Base-by-base conservation (phyloP, 2,329 filamentous ascomycete genomes). In the Scopulariopsis brevicaulis region DNA sequence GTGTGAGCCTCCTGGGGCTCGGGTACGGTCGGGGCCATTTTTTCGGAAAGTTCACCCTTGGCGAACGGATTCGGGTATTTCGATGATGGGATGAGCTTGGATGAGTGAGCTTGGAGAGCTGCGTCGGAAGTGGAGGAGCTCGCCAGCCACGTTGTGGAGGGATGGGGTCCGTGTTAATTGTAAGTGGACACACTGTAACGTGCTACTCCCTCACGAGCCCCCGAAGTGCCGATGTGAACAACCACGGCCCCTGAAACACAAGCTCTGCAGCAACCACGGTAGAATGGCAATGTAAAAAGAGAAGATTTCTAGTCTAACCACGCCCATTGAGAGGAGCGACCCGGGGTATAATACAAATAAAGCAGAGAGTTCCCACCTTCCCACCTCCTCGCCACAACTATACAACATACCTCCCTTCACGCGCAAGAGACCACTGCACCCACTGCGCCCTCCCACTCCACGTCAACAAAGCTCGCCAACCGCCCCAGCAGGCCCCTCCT, bases 401-500 rank as follows among this genome's bases (percentile, higher is more conserved):
- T 3, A 46, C 15, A 46, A n/a, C 2, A 15, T 46, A n/a, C 3
- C 15, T 15, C 4, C 37, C 40, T 6, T 46, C 18, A 32, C 28
- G 28, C 28, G 28, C 28, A 32, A 4, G 28, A 32, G 4, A 32
- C n/a, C 37, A 40, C 37, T 4, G 12, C 34, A 8, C 18, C 4
- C 37, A 46, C n/a, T 2, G 40, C 40, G 15, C n/a, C 40, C 40
- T 7, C 40, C 40, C n/a, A 15, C 40, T 46, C 40, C 40, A 46
- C n/a, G 18, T 15, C 40, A 8, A n/a, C n/a, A 46, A 46, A 15
- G 10, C 40, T 14, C 48, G 14, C 18, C 35, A 57, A 25, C 5
- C 20, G 24, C 20, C 32, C 55, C 57, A 53, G 64, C 20, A 10
- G 61, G 60, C 54, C 64, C 56, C 11, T 28, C 51, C 24, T 37